These are phyloP conservation scores for Prunus fruticosa DNA, from an alignment of 306 rosid species.

Conservation along the genomic window DNA sequence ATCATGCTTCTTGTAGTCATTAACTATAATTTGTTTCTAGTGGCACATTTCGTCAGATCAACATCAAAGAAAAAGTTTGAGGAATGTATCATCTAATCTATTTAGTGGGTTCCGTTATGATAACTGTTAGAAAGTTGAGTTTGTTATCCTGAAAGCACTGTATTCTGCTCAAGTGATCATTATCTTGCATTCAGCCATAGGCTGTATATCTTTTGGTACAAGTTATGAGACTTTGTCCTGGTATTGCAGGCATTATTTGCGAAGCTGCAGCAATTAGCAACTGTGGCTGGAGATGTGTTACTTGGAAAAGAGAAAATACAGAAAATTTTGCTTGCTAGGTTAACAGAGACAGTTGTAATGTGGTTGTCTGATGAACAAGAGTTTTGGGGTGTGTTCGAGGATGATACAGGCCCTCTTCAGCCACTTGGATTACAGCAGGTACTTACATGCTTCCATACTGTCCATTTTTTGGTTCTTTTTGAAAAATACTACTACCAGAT, in stretches of 20 bases:
- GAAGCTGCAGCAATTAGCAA: conserved; percentile 86
- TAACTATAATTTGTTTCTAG: not conserved
- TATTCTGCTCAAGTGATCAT: not conserved
- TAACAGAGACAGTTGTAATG: conserved; percentile 94
- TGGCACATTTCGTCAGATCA: not conserved
- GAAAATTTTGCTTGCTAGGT: conserved; percentile 91
- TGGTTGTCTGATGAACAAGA: conserved; percentile 98
- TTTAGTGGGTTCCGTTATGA: not conserved
- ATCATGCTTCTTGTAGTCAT: not conserved
- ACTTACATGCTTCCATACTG: conserved; percentile 20
- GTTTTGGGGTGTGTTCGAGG: conserved; percentile 87
- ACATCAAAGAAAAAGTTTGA: not conserved
- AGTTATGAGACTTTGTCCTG: conserved; percentile 21
- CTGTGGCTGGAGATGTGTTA: conserved; percentile 92
- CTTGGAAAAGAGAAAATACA: conserved; percentile 88
- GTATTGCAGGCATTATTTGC: conserved; percentile 82
- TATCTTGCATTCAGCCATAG: conserved; percentile 8
- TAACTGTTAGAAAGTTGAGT: not conserved
- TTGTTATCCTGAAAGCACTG: not conserved
- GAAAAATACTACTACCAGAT: not conserved
- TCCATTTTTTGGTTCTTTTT: not conserved
- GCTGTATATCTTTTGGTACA: conserved; percentile 14
- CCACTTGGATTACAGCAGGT: conserved; percentile 93
- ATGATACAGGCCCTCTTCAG: conserved; percentile 62
- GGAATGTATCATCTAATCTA: not conserved